Evolutionary conservation across 495 filamentous ascomycete species (phyloP).

Genomic region (Neurospora cerealis): DNA sequence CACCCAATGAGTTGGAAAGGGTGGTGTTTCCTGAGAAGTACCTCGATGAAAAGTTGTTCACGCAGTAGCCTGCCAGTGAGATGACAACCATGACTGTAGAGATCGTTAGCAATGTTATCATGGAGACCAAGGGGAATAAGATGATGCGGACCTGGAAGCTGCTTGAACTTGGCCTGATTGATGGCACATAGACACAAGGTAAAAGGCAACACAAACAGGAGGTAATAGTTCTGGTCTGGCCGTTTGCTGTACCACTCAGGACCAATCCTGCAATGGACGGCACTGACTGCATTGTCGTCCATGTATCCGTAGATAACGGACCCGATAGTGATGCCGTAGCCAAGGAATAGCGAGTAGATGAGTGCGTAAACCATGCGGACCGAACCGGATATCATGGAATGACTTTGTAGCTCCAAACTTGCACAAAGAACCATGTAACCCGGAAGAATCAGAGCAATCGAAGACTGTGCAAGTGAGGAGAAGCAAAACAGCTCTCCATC

Average conservation of each 20-base stretch:
- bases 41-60: constrained; percentile 68
- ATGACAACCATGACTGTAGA: constrained; percentile 59
- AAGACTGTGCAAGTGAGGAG: constrained; percentile 79
- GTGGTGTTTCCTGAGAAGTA: constrained; percentile 70
- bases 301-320: constrained; percentile 81
- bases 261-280: constrained; percentile 50
- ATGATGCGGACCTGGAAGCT: constrained; percentile 66
- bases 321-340: constrained; percentile 94
- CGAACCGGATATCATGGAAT: constrained; percentile 77
- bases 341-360: constrained; percentile 90
- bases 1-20: constrained; percentile 74
- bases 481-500: constrained; percentile 76
- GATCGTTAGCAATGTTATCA: not conserved
- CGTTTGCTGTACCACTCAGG: constrained; percentile 36
- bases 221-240: constrained; percentile 51
- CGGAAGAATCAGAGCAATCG: constrained; percentile 86
- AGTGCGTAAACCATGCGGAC: constrained; percentile 95
- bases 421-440: constrained; percentile 62
- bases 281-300: constrained; percentile 62
- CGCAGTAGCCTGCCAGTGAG: constrained; percentile 73
- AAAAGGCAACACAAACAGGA: constrained; percentile 71
- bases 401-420: constrained; percentile 78
- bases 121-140: not conserved
- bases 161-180: constrained; percentile 85
- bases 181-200: constrained; percentile 73